These are phyloP conservation scores for Talaromyces marneffei DNA, from an alignment of 2,329 filamentous ascomycete genomes.

Conservation along the genomic window DNA sequence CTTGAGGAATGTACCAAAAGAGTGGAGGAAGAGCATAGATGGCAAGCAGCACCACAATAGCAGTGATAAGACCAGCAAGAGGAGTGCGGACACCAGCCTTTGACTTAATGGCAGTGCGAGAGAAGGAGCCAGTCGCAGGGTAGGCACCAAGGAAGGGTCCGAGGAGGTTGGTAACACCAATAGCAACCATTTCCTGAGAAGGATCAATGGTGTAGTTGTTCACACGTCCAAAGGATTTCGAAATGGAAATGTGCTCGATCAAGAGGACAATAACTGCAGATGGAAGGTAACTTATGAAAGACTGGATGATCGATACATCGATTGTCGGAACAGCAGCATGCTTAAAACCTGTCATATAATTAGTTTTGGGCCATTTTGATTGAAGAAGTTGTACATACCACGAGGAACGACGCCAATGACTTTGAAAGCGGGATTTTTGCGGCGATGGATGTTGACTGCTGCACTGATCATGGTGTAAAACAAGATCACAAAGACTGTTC, in stretches of 20 bases:
- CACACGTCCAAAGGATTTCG: slow-evolving; percentile 90
- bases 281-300: slow-evolving; percentile 68
- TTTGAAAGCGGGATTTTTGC: slow-evolving; percentile 60
- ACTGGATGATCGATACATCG: slow-evolving; percentile 58
- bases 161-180: slow-evolving; percentile 82
- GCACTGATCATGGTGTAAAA: slow-evolving; percentile 90
- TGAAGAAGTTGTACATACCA: slow-evolving; percentile 43
- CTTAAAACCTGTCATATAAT: slow-evolving; percentile 59
- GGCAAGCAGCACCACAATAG: slow-evolving; percentile 75
- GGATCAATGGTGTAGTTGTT: slow-evolving; percentile 97
- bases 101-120: slow-evolving; percentile 91
- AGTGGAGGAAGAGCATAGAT: slow-evolving; percentile 83
- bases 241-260: slow-evolving; percentile 95
- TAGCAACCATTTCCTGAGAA: slow-evolving; percentile 91
- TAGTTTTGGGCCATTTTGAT: neutral
- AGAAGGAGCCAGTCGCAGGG: slow-evolving; percentile 91
- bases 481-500: slow-evolving; percentile 85
- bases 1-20: slow-evolving; percentile 88
- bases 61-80: slow-evolving; percentile 83
- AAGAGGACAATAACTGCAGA: slow-evolving; percentile 88
- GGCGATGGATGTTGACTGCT: slow-evolving; percentile 67
- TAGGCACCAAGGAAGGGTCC: slow-evolving; percentile 90
- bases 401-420: slow-evolving; percentile 73
- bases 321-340: slow-evolving; percentile 68
- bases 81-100: slow-evolving; percentile 93